Percentiles rank a stretch among this genome's conserved stretches.
Conservation (phyloP, 495 filamentous ascomycete genomes). For the Aspergillus heteromorphus region DNA sequence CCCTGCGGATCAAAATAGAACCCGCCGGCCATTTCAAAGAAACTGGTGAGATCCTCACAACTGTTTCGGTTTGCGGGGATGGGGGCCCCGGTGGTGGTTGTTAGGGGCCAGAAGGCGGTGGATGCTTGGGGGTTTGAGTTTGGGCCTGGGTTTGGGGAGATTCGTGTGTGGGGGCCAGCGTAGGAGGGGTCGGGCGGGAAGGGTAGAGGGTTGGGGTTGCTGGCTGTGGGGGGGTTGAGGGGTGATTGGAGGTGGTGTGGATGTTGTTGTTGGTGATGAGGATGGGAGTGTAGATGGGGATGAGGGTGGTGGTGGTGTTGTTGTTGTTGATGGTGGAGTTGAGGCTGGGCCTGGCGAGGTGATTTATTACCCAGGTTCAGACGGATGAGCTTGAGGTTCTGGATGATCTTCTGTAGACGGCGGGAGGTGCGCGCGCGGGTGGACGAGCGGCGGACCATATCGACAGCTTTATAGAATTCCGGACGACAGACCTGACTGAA, state of each 20-base stretch:
- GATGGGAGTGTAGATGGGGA: slow-evolving; percentile 9
- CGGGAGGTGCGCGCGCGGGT: slow-evolving; percentile 33
- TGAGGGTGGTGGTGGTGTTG: background rate
- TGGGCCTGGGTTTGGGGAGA: background rate
- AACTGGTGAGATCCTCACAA: slow-evolving; percentile 39
- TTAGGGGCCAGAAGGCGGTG: slow-evolving; percentile 17
- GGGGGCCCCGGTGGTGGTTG: slow-evolving; percentile 13
- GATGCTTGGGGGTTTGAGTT: slow-evolving; percentile 15
- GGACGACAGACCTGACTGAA: slow-evolving; percentile 64
- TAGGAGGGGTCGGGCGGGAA: too few species aligned
- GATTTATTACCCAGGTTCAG: slow-evolving; percentile 16
- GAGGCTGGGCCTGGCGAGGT: background rate
- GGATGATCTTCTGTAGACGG: slow-evolving; percentile 36
- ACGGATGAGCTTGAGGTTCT: slow-evolving; percentile 33
- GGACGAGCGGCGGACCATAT: slow-evolving; percentile 63
- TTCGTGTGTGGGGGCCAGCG: background rate
- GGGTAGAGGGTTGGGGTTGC: too few species aligned
- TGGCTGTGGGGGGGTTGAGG: background rate
- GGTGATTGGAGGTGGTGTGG: background rate
- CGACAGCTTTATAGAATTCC: slow-evolving; percentile 78
- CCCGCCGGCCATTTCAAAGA: slow-evolving; percentile 40
- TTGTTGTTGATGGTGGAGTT: background rate
- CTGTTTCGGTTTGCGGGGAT: slow-evolving; percentile 16
- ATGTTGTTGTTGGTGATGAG: background rate
- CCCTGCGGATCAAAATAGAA: slow-evolving; percentile 30